A percentile compares a stretch with the other conserved stretches of the same genome.
These are phyloP conservation scores for Dinochytrium kinnereticum DNA, from an alignment of 371 early-diverging fungal species.

Conservation along the genomic window DNA sequence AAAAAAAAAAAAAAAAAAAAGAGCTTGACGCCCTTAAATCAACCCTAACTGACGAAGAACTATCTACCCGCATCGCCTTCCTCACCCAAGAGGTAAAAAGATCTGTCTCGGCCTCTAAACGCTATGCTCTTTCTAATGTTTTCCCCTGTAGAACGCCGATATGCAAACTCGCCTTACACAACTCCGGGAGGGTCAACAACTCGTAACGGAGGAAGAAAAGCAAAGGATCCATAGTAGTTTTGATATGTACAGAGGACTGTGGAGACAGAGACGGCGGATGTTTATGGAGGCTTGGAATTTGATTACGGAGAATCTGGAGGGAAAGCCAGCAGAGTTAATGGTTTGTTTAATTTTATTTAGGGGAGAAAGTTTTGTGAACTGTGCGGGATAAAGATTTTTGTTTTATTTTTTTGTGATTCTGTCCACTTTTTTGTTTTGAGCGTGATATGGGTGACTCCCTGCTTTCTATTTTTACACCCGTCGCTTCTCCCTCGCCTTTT, in stretches of 20 bases:
- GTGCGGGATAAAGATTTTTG: too few relatives aligned
- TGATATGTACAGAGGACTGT: conserved; percentile 46
- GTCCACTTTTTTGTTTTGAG: too few relatives aligned
- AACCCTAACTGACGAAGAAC: conserved; percentile 11
- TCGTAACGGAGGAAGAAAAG: conserved; percentile 37
- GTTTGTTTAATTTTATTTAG: too few relatives aligned
- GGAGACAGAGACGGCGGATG: conserved; percentile 55
- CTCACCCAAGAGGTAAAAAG: conserved; percentile 17
- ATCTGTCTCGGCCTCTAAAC: background rate
- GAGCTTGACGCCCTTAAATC: background rate
- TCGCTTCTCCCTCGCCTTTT: background rate
- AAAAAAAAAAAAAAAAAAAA: too few relatives aligned
- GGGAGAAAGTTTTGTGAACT: too few relatives aligned
- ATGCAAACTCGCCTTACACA: conserved; percentile 28
- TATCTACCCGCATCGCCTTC: conserved; percentile 40
- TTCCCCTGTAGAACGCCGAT: conserved; percentile 28
- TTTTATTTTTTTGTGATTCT: too few relatives aligned
- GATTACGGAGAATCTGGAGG: conserved; percentile 53
- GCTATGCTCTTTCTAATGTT: background rate
- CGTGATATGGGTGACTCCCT: too few relatives aligned
- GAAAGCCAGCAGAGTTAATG: conserved; percentile 52
- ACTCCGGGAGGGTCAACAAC: conserved; percentile 26
- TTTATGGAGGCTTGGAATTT: conserved; percentile 52
- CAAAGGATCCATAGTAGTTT: conserved; percentile 27
- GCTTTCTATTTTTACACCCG: background rate